Percentiles rank a stretch among this genome's conserved stretches.
Evolutionary conservation across 306 rosid species (phyloP).

Genomic region (Astragalus glycyphyllos): DNA sequence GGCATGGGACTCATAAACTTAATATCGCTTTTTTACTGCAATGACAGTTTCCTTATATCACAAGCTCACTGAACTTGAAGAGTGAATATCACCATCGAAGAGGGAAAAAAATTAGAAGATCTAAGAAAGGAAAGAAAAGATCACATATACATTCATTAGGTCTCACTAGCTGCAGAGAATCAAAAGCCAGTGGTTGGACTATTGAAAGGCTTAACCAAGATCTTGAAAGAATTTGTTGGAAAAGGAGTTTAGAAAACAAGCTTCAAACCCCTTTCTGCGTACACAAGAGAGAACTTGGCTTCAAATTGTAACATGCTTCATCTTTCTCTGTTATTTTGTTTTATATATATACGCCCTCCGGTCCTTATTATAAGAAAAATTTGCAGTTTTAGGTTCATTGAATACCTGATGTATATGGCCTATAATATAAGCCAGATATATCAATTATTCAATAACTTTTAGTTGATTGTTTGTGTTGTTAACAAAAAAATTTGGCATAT

Average conservation of each 20-base stretch:
- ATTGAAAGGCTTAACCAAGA: slow-evolving; percentile 45
- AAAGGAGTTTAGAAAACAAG: slow-evolving; percentile 45
- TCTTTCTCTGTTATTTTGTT: slow-evolving; percentile 21
- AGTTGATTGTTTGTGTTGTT: slow-evolving; percentile 27
- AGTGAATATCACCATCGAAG: slow-evolving; percentile 34
- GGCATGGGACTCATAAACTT: slow-evolving; percentile 27
- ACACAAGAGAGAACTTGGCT: slow-evolving; percentile 63
- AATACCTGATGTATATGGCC: no score
- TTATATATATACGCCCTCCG: no score
- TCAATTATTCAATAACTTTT: no score
- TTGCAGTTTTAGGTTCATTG: no score
- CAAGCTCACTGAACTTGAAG: slow-evolving; percentile 40
- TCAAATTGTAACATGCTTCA: slow-evolving; percentile 58
- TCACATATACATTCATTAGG: slow-evolving; percentile 52
- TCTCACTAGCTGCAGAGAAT: slow-evolving; percentile 66
- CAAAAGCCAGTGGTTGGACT: slow-evolving; percentile 78
- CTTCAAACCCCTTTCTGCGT: slow-evolving; percentile 65
- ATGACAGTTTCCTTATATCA: slow-evolving; percentile 70
- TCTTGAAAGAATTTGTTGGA: slow-evolving; percentile 80
- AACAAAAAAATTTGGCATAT: slow-evolving; percentile 19
- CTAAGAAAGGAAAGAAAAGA: slow-evolving; percentile 43
- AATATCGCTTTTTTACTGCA: slow-evolving; percentile 24
- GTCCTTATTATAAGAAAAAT: no score
- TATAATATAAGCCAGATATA: no score
- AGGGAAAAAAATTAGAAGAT: slow-evolving; percentile 45